Percentiles rank a stretch among this genome's conserved stretches.
Evolutionary conservation across 2,329 filamentous ascomycete species (phyloP).

Genomic region (Triangularia setosa): DNA sequence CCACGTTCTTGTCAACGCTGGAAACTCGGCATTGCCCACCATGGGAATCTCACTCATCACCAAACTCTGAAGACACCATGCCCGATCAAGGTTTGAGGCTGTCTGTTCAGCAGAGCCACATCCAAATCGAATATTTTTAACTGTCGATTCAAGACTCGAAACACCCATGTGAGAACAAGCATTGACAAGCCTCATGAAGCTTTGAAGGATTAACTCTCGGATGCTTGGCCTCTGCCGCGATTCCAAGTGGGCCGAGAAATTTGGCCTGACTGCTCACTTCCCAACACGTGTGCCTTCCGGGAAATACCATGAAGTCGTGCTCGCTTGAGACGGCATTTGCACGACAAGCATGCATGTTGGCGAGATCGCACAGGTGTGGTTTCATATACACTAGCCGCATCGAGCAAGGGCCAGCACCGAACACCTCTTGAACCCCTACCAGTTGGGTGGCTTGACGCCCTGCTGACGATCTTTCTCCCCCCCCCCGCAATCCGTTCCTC

Average conservation of each 20-base stretch:
- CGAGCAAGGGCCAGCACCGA: neutral
- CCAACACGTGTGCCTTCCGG: neutral
- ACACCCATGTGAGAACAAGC: neutral
- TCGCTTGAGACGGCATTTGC: neutral
- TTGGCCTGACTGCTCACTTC: neutral
- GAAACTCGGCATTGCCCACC: neutral
- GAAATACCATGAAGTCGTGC: neutral
- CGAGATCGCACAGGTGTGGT: neutral
- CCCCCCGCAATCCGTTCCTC: neutral
- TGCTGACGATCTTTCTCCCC: neutral
- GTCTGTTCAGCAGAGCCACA: neutral
- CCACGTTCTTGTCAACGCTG: neutral
- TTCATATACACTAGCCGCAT: neutral
- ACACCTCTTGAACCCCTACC: neutral
- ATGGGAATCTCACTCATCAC: neutral
- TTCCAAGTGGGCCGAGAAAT: neutral
- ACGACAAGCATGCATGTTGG: neutral
- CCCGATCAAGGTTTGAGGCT: neutral
- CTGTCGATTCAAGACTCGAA: neutral
- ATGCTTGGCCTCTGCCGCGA: neutral
- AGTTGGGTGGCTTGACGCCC: neutral
- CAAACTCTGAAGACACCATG: neutral
- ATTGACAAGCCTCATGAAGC: neutral
- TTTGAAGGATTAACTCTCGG: neutral
- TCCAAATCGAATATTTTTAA: neutral